These are phyloP conservation scores for Gaeumannomyces sp. DNA, from an alignment of 2,329 filamentous ascomycete species.

Conservation along the genomic window DNA sequence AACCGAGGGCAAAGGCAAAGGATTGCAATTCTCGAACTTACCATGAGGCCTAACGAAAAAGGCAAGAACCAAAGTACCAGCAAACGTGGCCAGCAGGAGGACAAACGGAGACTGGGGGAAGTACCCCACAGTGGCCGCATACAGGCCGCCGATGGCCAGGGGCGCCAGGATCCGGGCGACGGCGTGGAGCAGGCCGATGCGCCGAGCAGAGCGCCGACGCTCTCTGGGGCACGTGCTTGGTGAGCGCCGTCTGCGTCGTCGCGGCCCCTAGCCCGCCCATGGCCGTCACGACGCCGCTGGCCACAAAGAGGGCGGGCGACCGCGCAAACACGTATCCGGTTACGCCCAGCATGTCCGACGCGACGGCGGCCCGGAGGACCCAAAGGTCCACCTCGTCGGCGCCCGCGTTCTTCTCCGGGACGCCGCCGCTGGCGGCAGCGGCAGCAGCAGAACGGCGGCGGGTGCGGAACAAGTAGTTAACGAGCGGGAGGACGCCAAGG, in stretches of 20 bases:
- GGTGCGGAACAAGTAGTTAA: slow-evolving; percentile 69
- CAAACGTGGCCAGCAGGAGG: slow-evolving; percentile 62
- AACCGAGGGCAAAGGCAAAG: not conserved
- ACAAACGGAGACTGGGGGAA: slow-evolving; percentile 83
- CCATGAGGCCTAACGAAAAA: slow-evolving; percentile 68
- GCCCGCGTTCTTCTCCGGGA: slow-evolving; percentile 51
- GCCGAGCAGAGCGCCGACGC: slow-evolving; percentile 80
- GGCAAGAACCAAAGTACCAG: slow-evolving; percentile 56
- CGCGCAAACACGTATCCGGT: slow-evolving; percentile 66
- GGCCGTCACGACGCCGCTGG: slow-evolving; percentile 66
- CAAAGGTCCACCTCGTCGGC: slow-evolving; percentile 72
- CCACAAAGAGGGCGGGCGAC: slow-evolving; percentile 57
- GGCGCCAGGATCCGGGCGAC: slow-evolving; percentile 74
- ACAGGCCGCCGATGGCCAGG: slow-evolving; percentile 78
- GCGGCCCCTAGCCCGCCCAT: slow-evolving; percentile 81
- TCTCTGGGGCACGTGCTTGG: slow-evolving; percentile 85
- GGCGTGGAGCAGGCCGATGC: slow-evolving; percentile 79
- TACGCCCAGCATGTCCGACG: slow-evolving; percentile 71
- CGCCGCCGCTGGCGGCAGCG: slow-evolving; percentile 12
- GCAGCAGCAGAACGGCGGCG: slow-evolving; percentile 37
- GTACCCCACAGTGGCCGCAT: slow-evolving; percentile 69
- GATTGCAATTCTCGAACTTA: slow-evolving; percentile 38
- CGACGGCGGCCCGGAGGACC: slow-evolving; percentile 66
- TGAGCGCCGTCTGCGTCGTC: slow-evolving; percentile 75
- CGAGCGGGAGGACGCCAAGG: slow-evolving; percentile 64